phyloP scores from a whole-genome alignment of 495 filamentous ascomycete genomes.

The Penicillium bovifimosum region DNA sequence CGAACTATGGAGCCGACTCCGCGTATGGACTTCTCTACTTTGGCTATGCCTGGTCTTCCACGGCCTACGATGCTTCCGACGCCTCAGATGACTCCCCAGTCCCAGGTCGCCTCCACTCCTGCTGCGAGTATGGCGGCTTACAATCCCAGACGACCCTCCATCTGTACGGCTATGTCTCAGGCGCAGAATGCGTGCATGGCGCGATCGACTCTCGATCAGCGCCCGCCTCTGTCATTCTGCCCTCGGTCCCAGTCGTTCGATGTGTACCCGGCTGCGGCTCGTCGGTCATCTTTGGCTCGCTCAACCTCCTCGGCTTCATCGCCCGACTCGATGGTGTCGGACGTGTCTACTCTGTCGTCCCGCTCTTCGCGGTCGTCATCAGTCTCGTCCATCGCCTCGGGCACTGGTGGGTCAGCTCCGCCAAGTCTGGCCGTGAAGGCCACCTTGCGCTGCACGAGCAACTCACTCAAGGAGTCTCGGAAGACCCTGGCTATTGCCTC shows the following conservation, averaged over 20 bases:
- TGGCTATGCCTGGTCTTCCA: constrained; percentile 45
- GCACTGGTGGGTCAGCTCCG: constrained; percentile 56
- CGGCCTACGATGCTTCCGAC: constrained; percentile 69
- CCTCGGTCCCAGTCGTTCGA: constrained; percentile 48
- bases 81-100: constrained; percentile 75
- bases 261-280: constrained; percentile 47
- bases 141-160: constrained; percentile 56
- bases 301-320: constrained; percentile 74
- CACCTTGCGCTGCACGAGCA: constrained; percentile 73
- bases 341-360: constrained; percentile 57
- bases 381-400: constrained; percentile 64
- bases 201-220: constrained; percentile 55
- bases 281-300: constrained; percentile 72
- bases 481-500: constrained; percentile 38
- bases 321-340: constrained; percentile 87
- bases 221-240: constrained; percentile 45
- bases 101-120: constrained; percentile 74
- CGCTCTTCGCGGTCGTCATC: constrained; percentile 69
- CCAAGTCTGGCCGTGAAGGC: constrained; percentile 73
- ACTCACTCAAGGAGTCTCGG: constrained; percentile 37
- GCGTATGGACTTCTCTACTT: constrained; percentile 27
- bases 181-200: constrained; percentile 58
- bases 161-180: constrained; percentile 76
- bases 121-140: constrained; percentile 68
- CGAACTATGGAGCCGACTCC: constrained; percentile 55